phyloP scores from a whole-genome alignment of 176 grass and related monocot species.

The Eragrostis curvula region DNA sequence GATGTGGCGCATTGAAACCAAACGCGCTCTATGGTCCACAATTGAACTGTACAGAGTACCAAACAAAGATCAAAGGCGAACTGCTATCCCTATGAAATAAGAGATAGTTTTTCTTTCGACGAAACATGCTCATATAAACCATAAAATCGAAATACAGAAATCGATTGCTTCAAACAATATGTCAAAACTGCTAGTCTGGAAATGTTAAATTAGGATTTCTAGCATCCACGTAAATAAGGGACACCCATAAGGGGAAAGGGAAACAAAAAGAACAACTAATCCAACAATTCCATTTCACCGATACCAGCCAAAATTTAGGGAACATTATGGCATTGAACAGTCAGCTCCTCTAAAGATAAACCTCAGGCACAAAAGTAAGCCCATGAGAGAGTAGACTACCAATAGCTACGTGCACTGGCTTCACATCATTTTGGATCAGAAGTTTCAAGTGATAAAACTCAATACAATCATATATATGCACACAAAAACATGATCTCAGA shows the following conservation, averaged over 20 bases:
- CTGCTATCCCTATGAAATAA: no score
- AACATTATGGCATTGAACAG: background rate
- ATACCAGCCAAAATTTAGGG: background rate
- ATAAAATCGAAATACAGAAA: no score
- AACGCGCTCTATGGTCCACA: no score
- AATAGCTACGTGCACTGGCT: conserved; percentile 20
- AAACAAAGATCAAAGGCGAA: no score
- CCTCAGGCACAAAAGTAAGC: background rate
- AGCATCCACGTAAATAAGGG: background rate
- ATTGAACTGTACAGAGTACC: no score
- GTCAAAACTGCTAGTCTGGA: no score
- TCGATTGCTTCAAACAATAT: no score
- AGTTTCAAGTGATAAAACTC: background rate
- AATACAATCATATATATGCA: background rate
- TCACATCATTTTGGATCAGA: conserved; percentile 15
- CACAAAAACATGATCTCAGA: background rate
- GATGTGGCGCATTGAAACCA: no score
- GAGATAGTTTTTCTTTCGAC: no score
- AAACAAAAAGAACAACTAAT: background rate
- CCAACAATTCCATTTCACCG: background rate
- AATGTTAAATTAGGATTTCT: no score
- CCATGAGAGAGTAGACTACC: background rate
- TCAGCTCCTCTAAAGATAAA: background rate
- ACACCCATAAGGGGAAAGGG: background rate
- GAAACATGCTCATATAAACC: no score